Percentiles rank a stretch among this genome's conserved stretches.
Conservation (phyloP, 2,329 filamentous ascomycete genomes). For the Exophiala aquamarina region DNA sequence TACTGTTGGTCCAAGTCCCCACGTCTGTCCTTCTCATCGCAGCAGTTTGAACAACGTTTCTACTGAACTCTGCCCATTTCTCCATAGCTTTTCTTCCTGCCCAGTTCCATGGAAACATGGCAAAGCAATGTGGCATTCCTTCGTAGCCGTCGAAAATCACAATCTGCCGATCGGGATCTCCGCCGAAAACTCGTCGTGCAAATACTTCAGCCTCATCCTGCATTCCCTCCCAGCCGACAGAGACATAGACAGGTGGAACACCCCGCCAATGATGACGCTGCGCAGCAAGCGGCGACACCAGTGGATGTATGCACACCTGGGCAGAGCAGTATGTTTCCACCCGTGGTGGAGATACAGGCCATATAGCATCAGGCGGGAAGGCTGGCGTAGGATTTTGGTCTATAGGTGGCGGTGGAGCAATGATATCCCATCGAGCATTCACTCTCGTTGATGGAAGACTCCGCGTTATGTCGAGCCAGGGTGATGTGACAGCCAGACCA, state of each 20-base stretch:
- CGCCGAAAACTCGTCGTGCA: background rate
- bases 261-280: conserved; percentile 2
- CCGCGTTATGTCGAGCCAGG: conserved; percentile 4
- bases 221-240: conserved; percentile 3
- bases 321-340: background rate
- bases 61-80: background rate
- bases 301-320: conserved; percentile 5
- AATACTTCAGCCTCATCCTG: conserved; percentile 4
- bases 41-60: too few relatives aligned
- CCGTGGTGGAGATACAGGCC: conserved; percentile 6
- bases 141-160: conserved; percentile 1
- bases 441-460: conserved; percentile 1
- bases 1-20: background rate
- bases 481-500: too few relatives aligned
- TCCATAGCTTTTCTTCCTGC: background rate
- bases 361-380: conserved; percentile 1
- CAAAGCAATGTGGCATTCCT: conserved; percentile 6
- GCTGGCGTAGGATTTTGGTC: background rate
- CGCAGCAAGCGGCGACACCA: conserved; percentile 11
- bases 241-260: conserved; percentile 4
- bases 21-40: background rate
- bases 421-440: conserved; percentile 7
- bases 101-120: conserved; percentile 1
- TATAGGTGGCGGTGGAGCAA: background rate
- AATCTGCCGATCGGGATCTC: background rate